Evolutionary conservation across 345 rosid genomes (phyloP).

Genomic region (Moringa oleifera): DNA sequence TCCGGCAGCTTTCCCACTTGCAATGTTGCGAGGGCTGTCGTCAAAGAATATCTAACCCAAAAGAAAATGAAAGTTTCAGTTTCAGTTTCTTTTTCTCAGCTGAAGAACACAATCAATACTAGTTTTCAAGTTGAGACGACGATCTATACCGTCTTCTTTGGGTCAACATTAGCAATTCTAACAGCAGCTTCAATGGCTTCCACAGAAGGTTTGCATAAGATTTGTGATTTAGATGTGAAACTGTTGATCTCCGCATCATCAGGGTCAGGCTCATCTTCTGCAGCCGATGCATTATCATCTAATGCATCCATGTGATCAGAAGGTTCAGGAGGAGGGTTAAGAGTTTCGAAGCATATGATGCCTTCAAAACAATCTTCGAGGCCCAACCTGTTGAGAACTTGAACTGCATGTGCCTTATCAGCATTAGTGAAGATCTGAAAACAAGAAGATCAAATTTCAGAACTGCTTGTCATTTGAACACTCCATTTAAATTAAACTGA

Average conservation of each 20-base stretch:
- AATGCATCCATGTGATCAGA: conserved; percentile 18
- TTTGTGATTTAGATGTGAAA: conserved; percentile 17
- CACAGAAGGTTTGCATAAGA: conserved; percentile 69
- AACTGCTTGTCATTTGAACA: not conserved
- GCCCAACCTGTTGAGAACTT: conserved; percentile 47
- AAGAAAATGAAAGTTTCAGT: not conserved
- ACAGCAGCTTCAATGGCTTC: conserved; percentile 68
- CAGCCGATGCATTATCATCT: conserved; percentile 17
- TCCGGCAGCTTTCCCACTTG: conserved; percentile 66
- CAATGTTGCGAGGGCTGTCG: conserved; percentile 81
- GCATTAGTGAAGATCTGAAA: conserved; percentile 77
- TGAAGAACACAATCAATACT: too few species aligned
- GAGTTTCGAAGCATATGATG: conserved; percentile 72
- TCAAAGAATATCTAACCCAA: conserved; percentile 67
- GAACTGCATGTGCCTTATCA: conserved; percentile 49
- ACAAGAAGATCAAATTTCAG: not conserved
- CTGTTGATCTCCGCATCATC: conserved; percentile 10
- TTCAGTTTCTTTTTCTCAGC: not conserved
- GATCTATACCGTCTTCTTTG: conserved; percentile 57
- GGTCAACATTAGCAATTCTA: conserved; percentile 50
- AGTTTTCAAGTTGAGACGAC: not conserved
- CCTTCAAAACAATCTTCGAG: conserved; percentile 81
- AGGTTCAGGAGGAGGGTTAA: conserved; percentile 43
- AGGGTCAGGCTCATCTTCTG: conserved; percentile 10
- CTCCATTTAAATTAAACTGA: not conserved